Evolutionary conservation across 179 eudicot species (phyloP), one percentile per base, ranked within the genome.

Genomic region (Beta lomatogona): DNA sequence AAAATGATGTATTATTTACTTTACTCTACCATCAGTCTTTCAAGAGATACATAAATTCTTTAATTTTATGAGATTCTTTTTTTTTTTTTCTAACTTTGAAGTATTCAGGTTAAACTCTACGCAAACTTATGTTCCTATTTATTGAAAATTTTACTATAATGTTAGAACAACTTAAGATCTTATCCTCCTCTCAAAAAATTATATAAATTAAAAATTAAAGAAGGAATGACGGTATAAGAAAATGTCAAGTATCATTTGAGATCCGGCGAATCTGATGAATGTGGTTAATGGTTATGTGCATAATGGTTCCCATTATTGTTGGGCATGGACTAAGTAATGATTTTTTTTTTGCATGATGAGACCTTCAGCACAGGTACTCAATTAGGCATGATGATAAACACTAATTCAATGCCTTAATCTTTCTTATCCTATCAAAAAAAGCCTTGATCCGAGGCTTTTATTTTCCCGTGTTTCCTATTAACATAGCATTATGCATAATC

Each of bases 261-360:
- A n/a, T 45, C 55, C 53, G 16, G 52, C 9, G 28, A 31, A 16
- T 41, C 6, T 64, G 50, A 65, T 64, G 9, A 64, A 50, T 77
- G 72, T 9, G 72, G 8, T n/a, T 61, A 77, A 13, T 9, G 11
- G 9, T 19, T 21, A 18, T 50, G 16, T 28, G 59, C 18, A 73
- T 73, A 50, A 77, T 63, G 60, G 71, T 46, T 65, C 58, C 15
- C 80, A 77, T 67, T 15, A 78, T 53, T 78, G 65, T 68, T 67
- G 67, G 10, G 81, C 81, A 41, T 78, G 81, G 81, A 58, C 81
- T 36, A 78, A 68, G 48, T 18, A 57, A 68, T 67, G 53, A 78
- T 78, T 31, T 28, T 53, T 78, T 31, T 28, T 53, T 52, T 45
- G 15, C 80, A 78, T 78, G 73, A 78, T 78, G 60, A 67, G 31